Evolutionary conservation across 352 stramenopile genomes (phyloP), one percentile per base, ranked within the genome.

Genomic region (Pythium grandisporangium): DNA sequence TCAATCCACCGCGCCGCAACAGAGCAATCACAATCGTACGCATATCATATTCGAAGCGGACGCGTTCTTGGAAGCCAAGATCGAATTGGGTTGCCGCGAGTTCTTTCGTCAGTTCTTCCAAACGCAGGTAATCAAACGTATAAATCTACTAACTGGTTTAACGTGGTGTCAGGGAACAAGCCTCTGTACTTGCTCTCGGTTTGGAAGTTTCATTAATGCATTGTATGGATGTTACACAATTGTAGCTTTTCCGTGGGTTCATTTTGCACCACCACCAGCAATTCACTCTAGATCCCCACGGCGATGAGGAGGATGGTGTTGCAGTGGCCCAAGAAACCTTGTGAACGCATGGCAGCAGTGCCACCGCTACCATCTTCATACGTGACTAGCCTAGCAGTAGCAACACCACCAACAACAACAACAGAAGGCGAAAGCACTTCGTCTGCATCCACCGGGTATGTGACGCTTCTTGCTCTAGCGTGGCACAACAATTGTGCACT

Each of bases 51-150:
- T 85, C 24, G 72, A 85, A 22, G 61, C 64, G 7, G 72, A 85
- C 35, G 63, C 66, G 2, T 84, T 79, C 30, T 40, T 85, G 23
- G 68, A 82, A 12, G 65, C 65, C 25, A 65, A 78, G 39, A 78
- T 67, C 5, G 76, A 84, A 39, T 45, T 89, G 7, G 76, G 76
- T 8, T 89, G 76, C 22, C 72, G 76, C 30, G 76, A 89, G 26
- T 79, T 89, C 47, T 89, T 89, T 27, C 72, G 76, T 26, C 76
- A 89, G 22, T 69, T 63, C 23, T 89, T 89, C 34, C 66, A 81
- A 35, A 79, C 76, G 2, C 48, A 84, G 67, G 75, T 89, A 41
- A 34, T 17, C 17, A 46, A 21, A 21, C 1, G n/a, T 19, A 27
- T 38, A 19, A 12, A 13, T 45, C 23, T 19, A 16, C 6, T 45